phyloP scores from a whole-genome alignment of 768 basidiomycete species.

The Clitopilus passeckerianus region DNA sequence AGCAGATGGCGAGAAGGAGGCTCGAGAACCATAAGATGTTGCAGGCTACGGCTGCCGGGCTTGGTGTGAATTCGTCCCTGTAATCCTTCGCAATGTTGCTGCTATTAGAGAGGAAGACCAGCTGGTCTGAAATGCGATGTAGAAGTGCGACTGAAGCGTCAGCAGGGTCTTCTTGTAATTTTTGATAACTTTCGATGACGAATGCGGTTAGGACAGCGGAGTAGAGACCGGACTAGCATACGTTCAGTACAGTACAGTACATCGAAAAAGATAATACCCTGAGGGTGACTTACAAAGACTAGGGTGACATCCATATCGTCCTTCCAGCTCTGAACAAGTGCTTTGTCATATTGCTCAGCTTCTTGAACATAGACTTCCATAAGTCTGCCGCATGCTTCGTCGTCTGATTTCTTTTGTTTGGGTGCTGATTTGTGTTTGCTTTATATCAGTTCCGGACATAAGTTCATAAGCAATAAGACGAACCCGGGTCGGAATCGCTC shows the following conservation, averaged over 20 bases:
- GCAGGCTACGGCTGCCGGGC: slow-evolving; percentile 10
- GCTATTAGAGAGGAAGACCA: not conserved
- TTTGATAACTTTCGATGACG: slow-evolving; percentile 17
- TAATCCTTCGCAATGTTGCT: not conserved
- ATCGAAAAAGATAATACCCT: too few relatives aligned
- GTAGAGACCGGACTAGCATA: slow-evolving; percentile 15
- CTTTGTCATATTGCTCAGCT: not conserved
- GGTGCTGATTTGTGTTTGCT: too few relatives aligned
- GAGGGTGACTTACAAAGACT: not conserved
- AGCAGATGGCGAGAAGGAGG: slow-evolving; percentile 16
- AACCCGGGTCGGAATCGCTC: too few relatives aligned
- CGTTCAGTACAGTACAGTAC: not conserved
- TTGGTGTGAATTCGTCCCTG: not conserved
- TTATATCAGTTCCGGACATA: too few relatives aligned
- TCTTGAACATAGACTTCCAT: not conserved
- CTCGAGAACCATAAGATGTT: slow-evolving; percentile 22
- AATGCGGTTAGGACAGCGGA: slow-evolving; percentile 19
- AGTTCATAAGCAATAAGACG: too few relatives aligned
- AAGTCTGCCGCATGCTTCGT: not conserved
- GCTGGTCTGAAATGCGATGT: not conserved
- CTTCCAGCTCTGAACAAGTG: not conserved
- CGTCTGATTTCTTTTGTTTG: too few relatives aligned
- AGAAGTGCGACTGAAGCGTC: slow-evolving; percentile 6
- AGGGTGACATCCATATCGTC: not conserved
- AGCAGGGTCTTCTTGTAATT: slow-evolving; percentile 9